Evolutionary conservation across 2,329 filamentous ascomycete species (phyloP), one percentile per base, ranked within the genome.

Genomic region (Sporothrix schenckii): DNA sequence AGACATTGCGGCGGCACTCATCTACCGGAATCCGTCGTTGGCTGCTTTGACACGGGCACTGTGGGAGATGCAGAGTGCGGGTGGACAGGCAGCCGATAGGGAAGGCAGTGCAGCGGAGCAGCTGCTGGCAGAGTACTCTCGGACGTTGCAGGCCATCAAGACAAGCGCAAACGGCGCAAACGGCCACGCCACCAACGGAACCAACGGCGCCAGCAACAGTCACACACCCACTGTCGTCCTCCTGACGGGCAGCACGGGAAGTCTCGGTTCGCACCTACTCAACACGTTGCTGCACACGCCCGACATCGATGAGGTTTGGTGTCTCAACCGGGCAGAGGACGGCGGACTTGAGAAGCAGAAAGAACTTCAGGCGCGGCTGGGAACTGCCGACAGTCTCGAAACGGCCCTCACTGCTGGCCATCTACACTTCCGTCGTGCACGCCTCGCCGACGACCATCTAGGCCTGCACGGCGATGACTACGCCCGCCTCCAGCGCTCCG

Each of bases 191-290:
- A 34, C 14, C 13, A 56, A 56, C 53, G 53, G 53, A 4, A 24
- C 13, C 16, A 60, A 41, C 34, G 34, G 56, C 16, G 34, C 16
- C 19, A 61, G 24, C 58, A 39, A 39, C 13, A 14, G 30, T 2
- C 24, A 27, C 49, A 34, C 16, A 1, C 52, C 50, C n/a, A 44
- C 34, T 0, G n/a, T 44, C 14, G 49, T 69, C n/a, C 19, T 69
- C 39, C n/a, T 69, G n/a, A 69, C 68, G 1, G 68, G 68, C 10
- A 69, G 68, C 44, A 69, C 68, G 0, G 68, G 68, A n/a, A 53
- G 56, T 13, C 68, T 69, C 4, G 68, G 68, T 3, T 63, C 68
- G 1, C 49, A 69, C 19, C 2, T 69, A 6, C 49, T 69, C n/a
- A 30, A 53, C 19, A 39, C 14, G 1, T 56, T 69, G 0, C n/a